Evolutionary conservation across 2,329 filamentous ascomycete species (phyloP).

Genomic region (Bipolaris cookei): DNA sequence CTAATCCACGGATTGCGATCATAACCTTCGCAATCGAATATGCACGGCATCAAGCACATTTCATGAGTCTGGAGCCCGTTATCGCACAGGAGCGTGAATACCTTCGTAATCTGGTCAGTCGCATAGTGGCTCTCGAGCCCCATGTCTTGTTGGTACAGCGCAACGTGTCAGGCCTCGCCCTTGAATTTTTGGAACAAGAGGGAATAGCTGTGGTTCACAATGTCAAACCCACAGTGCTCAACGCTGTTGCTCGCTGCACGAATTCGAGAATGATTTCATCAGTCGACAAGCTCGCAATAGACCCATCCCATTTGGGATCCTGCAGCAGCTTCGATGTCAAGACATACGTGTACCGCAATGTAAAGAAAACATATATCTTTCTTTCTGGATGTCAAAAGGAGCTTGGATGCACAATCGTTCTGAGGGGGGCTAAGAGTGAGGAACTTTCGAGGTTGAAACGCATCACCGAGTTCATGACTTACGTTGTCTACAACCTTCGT

Average conservation of each 20-base stretch:
- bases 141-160: constrained; percentile 90
- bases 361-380: constrained; percentile 95
- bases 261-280: constrained; percentile 93
- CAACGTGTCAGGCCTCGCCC: constrained; percentile 86
- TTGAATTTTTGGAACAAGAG: constrained; percentile 85
- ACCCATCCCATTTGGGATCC: constrained; percentile 75
- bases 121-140: constrained; percentile 84
- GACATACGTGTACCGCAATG: constrained; percentile 84
- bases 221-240: constrained; percentile 93
- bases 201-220: constrained; percentile 95
- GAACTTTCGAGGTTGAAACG: constrained; percentile 81
- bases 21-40: constrained; percentile 97
- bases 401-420: constrained; percentile 90
- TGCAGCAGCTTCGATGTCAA: constrained; percentile 93
- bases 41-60: constrained; percentile 88
- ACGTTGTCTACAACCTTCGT: constrained; percentile 97
- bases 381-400: constrained; percentile 88
- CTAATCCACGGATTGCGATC: constrained; percentile 84
- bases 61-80: constrained; percentile 97
- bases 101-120: constrained; percentile 85
- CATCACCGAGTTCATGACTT: constrained; percentile 98
- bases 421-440: constrained; percentile 78
- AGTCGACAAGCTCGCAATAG: constrained; percentile 86
- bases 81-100: constrained; percentile 97
- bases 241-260: constrained; percentile 90